Evolutionary conservation across 2,329 filamentous ascomycete species (phyloP), one percentile per base, ranked within the genome.

Genomic region (Fusarium nurragi): DNA sequence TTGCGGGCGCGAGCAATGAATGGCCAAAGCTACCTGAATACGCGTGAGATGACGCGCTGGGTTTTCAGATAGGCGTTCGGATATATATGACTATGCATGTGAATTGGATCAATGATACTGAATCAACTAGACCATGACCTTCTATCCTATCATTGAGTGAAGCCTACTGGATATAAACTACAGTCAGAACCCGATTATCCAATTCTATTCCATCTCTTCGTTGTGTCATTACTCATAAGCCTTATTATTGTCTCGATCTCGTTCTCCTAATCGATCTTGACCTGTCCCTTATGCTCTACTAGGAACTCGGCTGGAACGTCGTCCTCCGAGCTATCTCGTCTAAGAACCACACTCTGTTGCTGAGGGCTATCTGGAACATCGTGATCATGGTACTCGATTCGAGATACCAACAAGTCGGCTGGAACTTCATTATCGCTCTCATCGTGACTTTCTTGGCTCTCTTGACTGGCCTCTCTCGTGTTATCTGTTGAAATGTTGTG

Each of bases 261-360:
- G n/a, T 19, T 12, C 7, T 50, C 49, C 54, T 61, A 68, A 16
- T 71, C 59, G 21, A 40, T 44, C 38, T 62, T 62, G 26, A 53
- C 36, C 32, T 60, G 55, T 16, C 44, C 54, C 8, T 51, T 50
- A 47, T 83, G 80, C 66, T 84, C 80, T 12, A 80, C 80, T 8
- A 86, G 64, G 63, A 87, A 85, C 56, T 86, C 83, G 0, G 75
- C 74, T 2, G 84, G 83, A 9, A 86, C 83, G 45, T 83, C 83
- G n/a, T 55, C 47, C 58, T 81, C 81, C 4, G 55, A 45, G 64
- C 78, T 80, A 37, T 76, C 76, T 47, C 75, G 69, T 44, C 57
- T 62, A 9, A 66, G 51, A 3, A 67, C 43, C 21, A 59, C 61
- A 12, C 66, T 60, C 16, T 51, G 46, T 21, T 56, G 62, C 9